Base-by-base conservation (phyloP, 2,329 filamentous ascomycete genomes). In the Botrytis sinoallii region DNA sequence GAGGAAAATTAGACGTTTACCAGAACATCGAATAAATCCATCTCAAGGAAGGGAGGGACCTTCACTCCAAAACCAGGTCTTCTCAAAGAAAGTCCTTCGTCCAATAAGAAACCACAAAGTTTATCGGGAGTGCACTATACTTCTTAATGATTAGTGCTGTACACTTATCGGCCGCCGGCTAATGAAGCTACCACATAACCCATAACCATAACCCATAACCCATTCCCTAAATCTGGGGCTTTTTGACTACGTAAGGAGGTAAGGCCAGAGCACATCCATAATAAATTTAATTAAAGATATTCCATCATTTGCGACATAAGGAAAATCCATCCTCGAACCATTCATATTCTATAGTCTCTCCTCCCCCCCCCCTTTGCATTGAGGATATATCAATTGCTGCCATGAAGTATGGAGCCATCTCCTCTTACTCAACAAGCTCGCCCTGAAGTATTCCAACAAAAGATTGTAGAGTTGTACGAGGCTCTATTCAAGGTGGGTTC, bases 361-460 rank as follows among this genome's bases (percentile, higher is more conserved):
- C 55, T 67, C 46, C 14, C 5, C 25, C 25, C 20, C 42, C 18
- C 60, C 20, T 35, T 55, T 18, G 42, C 29, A 7, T 25, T 20
- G 46, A 67, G 46, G 22, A 67, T 55, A 42, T 42, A 68, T 48
- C 40, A 35, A 73, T 70, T 77, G 75, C 74, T 79, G 76, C 74
- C 76, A 80, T 80, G 79, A 78, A 79, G 73, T 72, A 97, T 97
- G 93, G 93, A 97, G 85, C 88, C 91, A 79, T 98, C 95, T 82
- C 96, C 96, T 77, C 89, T 99, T 81, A 97, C 95, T 73, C 94
- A 97, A 84, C 94, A 98, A 87, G 90, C 90, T 83, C 90, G 94
- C 80, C 96, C 95, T 72, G 92, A 97, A 83, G 89, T 92, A 59
- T 98, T 99, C 82, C 92, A 97, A 84, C 95, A 93, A 72, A 99